Evolutionary conservation across 805 yeast species (phyloP).

Genomic region (Teunomyces kruisii): DNA sequence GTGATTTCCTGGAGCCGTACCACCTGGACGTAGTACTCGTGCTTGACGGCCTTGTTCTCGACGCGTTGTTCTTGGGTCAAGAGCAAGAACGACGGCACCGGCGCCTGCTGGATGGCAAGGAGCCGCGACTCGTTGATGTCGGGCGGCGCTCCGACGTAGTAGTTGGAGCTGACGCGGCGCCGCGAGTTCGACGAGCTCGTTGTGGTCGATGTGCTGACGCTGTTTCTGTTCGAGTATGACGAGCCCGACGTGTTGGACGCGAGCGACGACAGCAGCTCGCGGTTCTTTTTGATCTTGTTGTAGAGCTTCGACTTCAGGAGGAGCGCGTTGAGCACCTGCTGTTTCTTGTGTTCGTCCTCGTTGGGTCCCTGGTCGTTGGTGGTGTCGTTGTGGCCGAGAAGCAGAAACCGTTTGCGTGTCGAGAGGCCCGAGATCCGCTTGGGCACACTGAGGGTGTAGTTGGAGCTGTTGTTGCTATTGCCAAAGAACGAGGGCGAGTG

Average conservation of each 20-base stretch:
- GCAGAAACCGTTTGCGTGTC: conserved; percentile 9
- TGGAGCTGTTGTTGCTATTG: conserved; percentile 4
- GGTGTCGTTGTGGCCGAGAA: conserved; percentile 6
- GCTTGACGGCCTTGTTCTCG: conserved; percentile 33
- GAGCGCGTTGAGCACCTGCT: conserved; percentile 20
- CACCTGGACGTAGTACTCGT: conserved; percentile 35
- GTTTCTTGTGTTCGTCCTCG: conserved; percentile 18
- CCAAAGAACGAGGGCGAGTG: background rate
- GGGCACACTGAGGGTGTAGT: background rate
- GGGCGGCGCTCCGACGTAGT: conserved; percentile 6
- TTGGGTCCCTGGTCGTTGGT: conserved; percentile 1
- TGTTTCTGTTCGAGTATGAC: conserved; percentile 20
- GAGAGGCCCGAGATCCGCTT: conserved; percentile 5
- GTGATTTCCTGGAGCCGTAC: conserved; percentile 16
- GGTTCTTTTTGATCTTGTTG: conserved; percentile 33
- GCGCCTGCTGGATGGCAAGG: conserved; percentile 8
- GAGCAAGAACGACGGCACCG: conserved; percentile 11
- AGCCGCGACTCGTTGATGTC: conserved; percentile 11
- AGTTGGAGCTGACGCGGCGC: conserved; percentile 16
- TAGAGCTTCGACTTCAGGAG: conserved; percentile 37
- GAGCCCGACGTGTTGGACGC: conserved; percentile 20
- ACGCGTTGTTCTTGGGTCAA: conserved; percentile 20
- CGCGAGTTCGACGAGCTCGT: conserved; percentile 21
- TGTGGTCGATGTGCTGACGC: conserved; percentile 21
- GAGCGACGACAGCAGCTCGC: conserved; percentile 35